Conservation (phyloP, 139 green algal species). For the Penium margaritaceum region DNA sequence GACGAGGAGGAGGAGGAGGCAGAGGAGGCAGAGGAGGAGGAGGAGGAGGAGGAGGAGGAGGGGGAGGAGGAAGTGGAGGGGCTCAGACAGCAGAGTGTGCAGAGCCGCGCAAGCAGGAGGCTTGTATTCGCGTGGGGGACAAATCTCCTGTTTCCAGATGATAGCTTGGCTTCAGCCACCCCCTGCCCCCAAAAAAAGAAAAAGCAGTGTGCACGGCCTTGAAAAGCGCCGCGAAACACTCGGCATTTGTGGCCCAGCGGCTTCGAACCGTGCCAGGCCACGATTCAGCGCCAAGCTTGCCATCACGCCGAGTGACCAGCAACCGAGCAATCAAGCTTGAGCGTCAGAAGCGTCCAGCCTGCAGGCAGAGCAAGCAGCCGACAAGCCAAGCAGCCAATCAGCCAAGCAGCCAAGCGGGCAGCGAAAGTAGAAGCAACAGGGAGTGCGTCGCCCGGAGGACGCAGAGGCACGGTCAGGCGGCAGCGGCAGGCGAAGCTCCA, state of each 20-base stretch:
- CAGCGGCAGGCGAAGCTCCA: no score
- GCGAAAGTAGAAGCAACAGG: no score
- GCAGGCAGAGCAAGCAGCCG: no score
- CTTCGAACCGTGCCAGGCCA: background rate
- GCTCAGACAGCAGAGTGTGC: background rate
- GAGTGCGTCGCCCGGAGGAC: no score
- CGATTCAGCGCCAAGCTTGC: background rate
- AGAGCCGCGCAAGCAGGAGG: background rate
- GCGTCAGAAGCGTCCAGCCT: no score
- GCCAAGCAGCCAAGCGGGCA: no score
- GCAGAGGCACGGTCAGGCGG: no score
- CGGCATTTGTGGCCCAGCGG: background rate
- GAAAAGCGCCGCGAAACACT: background rate
- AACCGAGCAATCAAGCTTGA: no score
- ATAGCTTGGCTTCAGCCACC: background rate
- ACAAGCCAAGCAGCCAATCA: no score
- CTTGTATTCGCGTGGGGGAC: background rate
- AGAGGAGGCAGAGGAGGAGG: background rate
- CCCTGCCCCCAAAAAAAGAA: no score
- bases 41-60: conserved; percentile 5
- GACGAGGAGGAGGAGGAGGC: background rate
- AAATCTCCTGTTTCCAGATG: background rate
- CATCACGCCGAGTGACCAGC: background rate
- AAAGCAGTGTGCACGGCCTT: no score
- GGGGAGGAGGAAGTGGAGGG: background rate